Percentiles rank a stretch among this genome's conserved stretches.
phyloP scores from a whole-genome alignment of 345 rosid genomes.

The Cardamine resedifolia region DNA sequence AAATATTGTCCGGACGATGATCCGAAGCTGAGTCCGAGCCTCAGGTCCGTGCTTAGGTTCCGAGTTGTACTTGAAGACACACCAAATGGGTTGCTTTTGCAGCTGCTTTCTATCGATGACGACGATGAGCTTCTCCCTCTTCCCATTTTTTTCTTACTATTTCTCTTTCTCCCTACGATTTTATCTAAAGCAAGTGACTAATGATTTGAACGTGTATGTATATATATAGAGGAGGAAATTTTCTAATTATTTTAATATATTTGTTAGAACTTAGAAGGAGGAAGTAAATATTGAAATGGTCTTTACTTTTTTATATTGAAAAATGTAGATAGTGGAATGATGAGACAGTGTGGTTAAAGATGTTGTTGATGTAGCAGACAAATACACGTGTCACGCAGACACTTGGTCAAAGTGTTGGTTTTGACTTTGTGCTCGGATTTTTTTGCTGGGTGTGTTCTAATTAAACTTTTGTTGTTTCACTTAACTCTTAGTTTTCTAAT shows the following conservation, averaged over 20 bases:
- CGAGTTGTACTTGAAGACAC: slow-evolving; percentile 35
- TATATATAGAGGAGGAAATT: slow-evolving; percentile 30
- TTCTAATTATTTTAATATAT: not conserved
- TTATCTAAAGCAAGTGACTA: slow-evolving; percentile 31
- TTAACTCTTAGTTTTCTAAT: slow-evolving; percentile 32
- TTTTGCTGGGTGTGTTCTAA: slow-evolving; percentile 37
- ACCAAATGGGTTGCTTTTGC: slow-evolving; percentile 42
- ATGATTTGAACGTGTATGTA: slow-evolving; percentile 41
- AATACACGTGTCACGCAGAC: slow-evolving; percentile 28
- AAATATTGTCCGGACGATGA: slow-evolving; percentile 37
- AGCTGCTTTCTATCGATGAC: slow-evolving; percentile 61
- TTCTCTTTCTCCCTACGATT: slow-evolving; percentile 11
- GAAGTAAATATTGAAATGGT: slow-evolving; percentile 27
- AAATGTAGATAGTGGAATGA: slow-evolving; percentile 34
- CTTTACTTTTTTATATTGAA: not conserved
- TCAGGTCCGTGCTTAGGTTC: slow-evolving; percentile 69
- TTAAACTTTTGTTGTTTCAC: slow-evolving; percentile 6
- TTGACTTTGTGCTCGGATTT: slow-evolving; percentile 38
- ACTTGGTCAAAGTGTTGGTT: slow-evolving; percentile 40
- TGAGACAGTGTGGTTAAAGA: slow-evolving; percentile 42
- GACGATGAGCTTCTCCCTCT: slow-evolving; percentile 62
- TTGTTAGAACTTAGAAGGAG: slow-evolving; percentile 1
- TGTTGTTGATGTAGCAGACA: slow-evolving; percentile 40
- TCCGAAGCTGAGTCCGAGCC: slow-evolving; percentile 71
- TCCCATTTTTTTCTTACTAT: slow-evolving; percentile 43